Conservation (phyloP, 108 stramenopile species). For the Stephanodiscus triporus region DNA sequence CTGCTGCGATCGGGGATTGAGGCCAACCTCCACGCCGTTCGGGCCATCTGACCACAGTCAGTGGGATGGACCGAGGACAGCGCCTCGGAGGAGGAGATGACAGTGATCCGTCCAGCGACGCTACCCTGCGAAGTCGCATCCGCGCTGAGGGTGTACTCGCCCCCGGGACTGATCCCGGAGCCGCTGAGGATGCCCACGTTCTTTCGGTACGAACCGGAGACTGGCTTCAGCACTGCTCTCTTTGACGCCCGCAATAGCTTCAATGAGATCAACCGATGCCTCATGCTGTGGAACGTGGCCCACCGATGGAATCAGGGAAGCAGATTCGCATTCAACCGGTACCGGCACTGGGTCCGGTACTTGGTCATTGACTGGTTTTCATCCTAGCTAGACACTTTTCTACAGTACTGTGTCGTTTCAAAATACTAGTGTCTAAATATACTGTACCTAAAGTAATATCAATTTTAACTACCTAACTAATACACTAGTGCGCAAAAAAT, state of each 20-base stretch:
- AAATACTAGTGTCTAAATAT: too few species aligned
- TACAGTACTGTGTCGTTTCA: too few species aligned
- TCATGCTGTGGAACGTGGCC: slow-evolving; percentile 5
- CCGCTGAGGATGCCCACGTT: not conserved
- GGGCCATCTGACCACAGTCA: not conserved
- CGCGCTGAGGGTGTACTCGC: not conserved
- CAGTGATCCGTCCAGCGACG: not conserved
- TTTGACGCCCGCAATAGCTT: slow-evolving; percentile 21
- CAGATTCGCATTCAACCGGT: slow-evolving; percentile 7
- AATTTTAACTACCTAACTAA: too few species aligned
- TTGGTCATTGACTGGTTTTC: too few species aligned
- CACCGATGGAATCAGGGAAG: slow-evolving; percentile 9
- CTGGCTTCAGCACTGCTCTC: slow-evolving; percentile 2
- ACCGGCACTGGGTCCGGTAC: slow-evolving; percentile 5
- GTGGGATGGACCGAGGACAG: not conserved
- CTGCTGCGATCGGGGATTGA: not conserved
- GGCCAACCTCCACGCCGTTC: not conserved
- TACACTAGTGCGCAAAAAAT: too few species aligned
- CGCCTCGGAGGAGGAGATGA: not conserved
- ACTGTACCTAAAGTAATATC: too few species aligned
- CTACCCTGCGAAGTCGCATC: not conserved
- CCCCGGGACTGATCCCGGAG: not conserved
- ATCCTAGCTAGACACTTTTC: too few species aligned
- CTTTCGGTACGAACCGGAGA: not conserved
- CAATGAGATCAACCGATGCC: slow-evolving; percentile 4